Percentiles rank a stretch among this genome's conserved stretches.
phyloP scores from a whole-genome alignment of 768 basidiomycete species.

The Amanita fuliginea region DNA sequence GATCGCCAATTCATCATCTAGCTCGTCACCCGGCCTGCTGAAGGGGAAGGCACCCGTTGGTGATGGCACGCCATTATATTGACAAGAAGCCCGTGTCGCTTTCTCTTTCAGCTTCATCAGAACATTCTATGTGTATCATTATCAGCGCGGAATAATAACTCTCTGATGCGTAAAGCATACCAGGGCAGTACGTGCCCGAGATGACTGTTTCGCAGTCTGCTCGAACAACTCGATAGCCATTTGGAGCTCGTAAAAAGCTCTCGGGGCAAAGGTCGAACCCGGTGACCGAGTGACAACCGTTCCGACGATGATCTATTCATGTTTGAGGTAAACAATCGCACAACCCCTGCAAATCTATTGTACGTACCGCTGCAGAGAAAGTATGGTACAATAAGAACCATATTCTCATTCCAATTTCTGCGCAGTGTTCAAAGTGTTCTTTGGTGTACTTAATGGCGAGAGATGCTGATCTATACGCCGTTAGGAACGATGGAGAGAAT shows the following conservation, averaged over 20 bases:
- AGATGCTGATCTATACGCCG: conserved; percentile 40
- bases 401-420: conserved; percentile 34
- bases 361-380: conserved; percentile 36
- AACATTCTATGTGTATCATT: conserved; percentile 22
- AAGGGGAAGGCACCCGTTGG: conserved; percentile 8
- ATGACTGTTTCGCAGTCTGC: conserved; percentile 29
- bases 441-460: conserved; percentile 38
- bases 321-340: neutral
- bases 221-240: conserved; percentile 36
- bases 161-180: conserved; percentile 16
- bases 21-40: conserved; percentile 12
- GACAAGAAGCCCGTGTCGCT: conserved; percentile 25
- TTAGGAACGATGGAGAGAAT: conserved; percentile 45
- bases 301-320: conserved; percentile 35
- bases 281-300: conserved; percentile 51
- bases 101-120: conserved; percentile 35
- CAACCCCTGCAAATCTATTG: conserved; percentile 1
- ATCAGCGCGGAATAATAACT: neutral
- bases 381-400: conserved; percentile 42
- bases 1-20: conserved; percentile 38
- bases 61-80: conserved; percentile 13
- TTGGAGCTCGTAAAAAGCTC: conserved; percentile 38
- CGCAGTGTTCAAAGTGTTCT: conserved; percentile 37
- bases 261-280: conserved; percentile 33
- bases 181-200: conserved; percentile 35